Evolutionary conservation across 2,329 filamentous ascomycete genomes (phyloP).

Genomic region (Epichloe coenophiala): DNA sequence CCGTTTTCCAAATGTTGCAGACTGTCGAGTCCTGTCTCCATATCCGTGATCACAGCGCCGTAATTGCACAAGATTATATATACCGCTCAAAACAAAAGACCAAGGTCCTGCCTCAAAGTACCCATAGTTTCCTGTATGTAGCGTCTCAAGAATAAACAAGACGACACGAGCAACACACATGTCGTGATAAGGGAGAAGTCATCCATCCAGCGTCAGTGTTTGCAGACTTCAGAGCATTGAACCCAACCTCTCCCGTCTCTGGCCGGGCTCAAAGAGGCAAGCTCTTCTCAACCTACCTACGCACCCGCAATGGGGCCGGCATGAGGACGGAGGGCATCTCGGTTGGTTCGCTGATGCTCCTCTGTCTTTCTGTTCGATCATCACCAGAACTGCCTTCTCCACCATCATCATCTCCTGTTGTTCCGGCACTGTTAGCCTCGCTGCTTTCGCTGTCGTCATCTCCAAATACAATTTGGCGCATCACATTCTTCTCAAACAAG

Average conservation of each 20-base stretch:
- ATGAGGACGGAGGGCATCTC: slow-evolving; percentile 21
- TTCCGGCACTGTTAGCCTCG: slow-evolving; percentile 38
- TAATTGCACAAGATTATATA: background rate
- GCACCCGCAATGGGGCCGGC: slow-evolving; percentile 20
- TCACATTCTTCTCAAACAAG: slow-evolving; percentile 80
- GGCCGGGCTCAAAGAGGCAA: background rate
- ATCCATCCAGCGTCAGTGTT: background rate
- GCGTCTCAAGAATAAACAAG: background rate
- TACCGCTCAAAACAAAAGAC: background rate
- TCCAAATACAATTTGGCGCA: slow-evolving; percentile 72
- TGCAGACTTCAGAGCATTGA: background rate
- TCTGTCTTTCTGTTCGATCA: slow-evolving; percentile 43
- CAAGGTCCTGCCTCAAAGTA: background rate
- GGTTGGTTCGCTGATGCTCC: slow-evolving; percentile 35
- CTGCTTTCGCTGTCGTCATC: slow-evolving; percentile 52
- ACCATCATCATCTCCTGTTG: slow-evolving; percentile 41
- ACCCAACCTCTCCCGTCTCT: background rate
- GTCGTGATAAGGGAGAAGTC: background rate
- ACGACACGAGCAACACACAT: background rate
- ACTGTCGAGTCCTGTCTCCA: background rate
- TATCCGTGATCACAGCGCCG: background rate
- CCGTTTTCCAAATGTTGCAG: slow-evolving; percentile 3
- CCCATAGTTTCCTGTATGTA: background rate
- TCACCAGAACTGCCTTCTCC: slow-evolving; percentile 31
- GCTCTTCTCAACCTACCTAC: slow-evolving; percentile 10